Evolutionary conservation across 805 yeast species (phyloP).

Genomic region (Saturnispora bothae): DNA sequence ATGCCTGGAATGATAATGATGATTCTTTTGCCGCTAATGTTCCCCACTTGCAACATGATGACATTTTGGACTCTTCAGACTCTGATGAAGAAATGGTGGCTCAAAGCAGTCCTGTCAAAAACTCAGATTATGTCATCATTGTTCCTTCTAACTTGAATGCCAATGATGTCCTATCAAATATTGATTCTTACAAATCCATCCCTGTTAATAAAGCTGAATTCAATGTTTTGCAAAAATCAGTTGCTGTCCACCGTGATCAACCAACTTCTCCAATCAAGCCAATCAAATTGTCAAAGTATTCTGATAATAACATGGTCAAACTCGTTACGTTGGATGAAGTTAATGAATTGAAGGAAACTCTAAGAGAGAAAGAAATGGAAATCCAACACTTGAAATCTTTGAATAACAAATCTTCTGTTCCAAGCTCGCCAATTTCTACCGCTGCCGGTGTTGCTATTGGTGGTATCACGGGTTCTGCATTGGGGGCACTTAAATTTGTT

Average conservation of each 20-base stretch:
- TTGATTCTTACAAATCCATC: constrained; percentile 12
- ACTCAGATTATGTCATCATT: constrained; percentile 5
- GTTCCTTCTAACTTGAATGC: constrained; percentile 8
- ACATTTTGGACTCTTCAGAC: not conserved
- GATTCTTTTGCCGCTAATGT: constrained; percentile 1
- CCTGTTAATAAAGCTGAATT: constrained; percentile 16
- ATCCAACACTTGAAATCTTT: constrained; percentile 5
- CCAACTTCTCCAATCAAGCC: not conserved
- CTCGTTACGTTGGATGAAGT: constrained; percentile 4
- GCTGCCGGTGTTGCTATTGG: not conserved
- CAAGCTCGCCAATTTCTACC: too few species aligned
- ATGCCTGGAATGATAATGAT: constrained; percentile 1
- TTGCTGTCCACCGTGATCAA: not conserved
- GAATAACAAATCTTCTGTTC: too few species aligned
- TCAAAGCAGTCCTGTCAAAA: constrained; percentile 8
- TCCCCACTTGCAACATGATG: not conserved
- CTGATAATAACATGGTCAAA: constrained; percentile 2
- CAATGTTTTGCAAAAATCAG: constrained; percentile 15
- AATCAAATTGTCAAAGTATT: constrained; percentile 1
- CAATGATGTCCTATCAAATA: not conserved
- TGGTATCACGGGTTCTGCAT: not conserved
- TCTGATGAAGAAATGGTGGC: constrained; percentile 3
- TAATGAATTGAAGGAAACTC: not conserved
- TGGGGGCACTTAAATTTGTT: too few species aligned
- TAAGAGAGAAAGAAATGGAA: constrained; percentile 1